Base-by-base conservation (phyloP, 805 yeast genomes). In the Candida glaebosa region DNA sequence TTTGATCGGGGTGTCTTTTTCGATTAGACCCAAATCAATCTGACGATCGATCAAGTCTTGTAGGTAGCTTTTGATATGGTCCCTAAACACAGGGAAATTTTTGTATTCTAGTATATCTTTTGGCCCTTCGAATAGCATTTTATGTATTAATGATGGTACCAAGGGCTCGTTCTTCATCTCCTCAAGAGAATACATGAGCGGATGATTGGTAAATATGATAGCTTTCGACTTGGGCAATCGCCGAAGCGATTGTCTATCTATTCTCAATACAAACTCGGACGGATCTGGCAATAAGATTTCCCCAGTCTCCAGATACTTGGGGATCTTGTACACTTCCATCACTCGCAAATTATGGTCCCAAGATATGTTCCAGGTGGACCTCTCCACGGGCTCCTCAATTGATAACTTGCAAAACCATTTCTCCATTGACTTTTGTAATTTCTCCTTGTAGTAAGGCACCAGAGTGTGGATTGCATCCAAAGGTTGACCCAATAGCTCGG, bases 81-180 rank as follows among this genome's bases (percentile, higher is more conserved):
- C 82, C 56, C 84, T 71, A 52, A 79, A 73, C 35, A 70, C 50
- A 38, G 68, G 79, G 49, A 82, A 82, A 48, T 73, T 73, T 56
- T 83, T 83, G 60, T 83, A 84, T 55, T 78, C 77, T 53, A 78
- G 60, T 45, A 83, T 83, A 38, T 73, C 75, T 46, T 76, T 80
- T 7, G 88, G 87, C 0, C 79, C 87, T 56, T 82, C 87, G 47
- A 63, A 76, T 25, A 83, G 63, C 38, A 81, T 78, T 51, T 80
- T 82, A 53, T 75, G 74, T 37, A 83, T 57, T 37, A 83, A 85
- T 2, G 96, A 84, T 3, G 95, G 83, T 37, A 90, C 83, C 43
- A 87, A 59, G 1, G 87, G 79, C 48, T 84, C 95, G 17, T 87
- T 95, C 50, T 82, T 85, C 64, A 81, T 77, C 42, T 86, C 91